Conservation (phyloP, 2,329 filamentous ascomycete genomes). For the Colletotrichum melonis region DNA sequence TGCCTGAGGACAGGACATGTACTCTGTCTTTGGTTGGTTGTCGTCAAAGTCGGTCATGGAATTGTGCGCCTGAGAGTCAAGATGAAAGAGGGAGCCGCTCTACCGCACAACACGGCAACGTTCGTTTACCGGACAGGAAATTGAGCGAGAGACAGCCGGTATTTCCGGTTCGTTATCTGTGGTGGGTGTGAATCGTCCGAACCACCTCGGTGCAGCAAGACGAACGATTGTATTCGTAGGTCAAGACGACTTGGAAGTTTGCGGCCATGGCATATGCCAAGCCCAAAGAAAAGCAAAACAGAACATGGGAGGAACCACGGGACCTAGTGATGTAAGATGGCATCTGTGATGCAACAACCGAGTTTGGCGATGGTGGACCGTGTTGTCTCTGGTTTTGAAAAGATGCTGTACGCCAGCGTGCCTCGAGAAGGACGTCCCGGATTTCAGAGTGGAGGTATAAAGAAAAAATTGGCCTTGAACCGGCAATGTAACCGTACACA, state of each 20-base stretch:
- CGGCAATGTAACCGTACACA: not conserved
- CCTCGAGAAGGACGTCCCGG: not conserved
- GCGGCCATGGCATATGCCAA: slow-evolving; percentile 9
- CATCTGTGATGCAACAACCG: not conserved
- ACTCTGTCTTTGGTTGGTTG: not conserved
- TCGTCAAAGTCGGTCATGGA: not conserved
- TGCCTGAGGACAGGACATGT: slow-evolving; percentile 11
- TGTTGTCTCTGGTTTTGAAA: not conserved
- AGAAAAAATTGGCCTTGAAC: slow-evolving; percentile 17
- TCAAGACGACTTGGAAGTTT: not conserved
- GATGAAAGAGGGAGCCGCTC: not conserved
- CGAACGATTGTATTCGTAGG: not conserved
- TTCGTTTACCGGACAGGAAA: not conserved
- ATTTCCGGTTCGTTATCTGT: not conserved
- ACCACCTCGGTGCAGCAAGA: not conserved
- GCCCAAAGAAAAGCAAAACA: not conserved
- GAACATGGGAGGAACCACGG: slow-evolving; percentile 2
- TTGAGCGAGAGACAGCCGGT: not conserved
- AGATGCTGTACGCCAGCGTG: not conserved
- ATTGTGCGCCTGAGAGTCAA: not conserved
- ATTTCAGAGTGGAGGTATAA: not conserved
- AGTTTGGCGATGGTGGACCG: not conserved
- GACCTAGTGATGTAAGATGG: not conserved
- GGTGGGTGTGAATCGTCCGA: not conserved
- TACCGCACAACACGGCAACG: not conserved